Conservation (phyloP, 2,329 filamentous ascomycete genomes). For the Clonostachys chloroleuca region DNA sequence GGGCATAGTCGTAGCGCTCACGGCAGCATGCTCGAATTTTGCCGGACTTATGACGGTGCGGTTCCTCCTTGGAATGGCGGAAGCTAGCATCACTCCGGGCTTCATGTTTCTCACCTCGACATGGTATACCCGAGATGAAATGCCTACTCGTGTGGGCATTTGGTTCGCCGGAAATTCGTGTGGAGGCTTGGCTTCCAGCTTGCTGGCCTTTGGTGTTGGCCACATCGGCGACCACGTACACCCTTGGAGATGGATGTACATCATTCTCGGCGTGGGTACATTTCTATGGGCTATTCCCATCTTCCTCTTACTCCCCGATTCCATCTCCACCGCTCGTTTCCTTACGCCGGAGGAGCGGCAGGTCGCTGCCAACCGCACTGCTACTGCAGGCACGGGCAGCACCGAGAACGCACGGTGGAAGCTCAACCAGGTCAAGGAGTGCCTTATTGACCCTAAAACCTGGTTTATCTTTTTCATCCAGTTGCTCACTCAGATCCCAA, state of each 20-base stretch:
- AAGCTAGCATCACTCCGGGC: constrained; percentile 48
- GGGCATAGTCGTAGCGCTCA: constrained; percentile 39
- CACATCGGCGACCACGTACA: constrained; percentile 41
- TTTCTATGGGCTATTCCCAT: constrained; percentile 46
- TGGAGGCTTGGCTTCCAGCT: constrained; percentile 39
- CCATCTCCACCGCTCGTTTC: constrained; percentile 51
- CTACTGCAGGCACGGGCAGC: constrained; percentile 44
- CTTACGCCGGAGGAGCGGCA: constrained; percentile 46
- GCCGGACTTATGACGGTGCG: constrained; percentile 43
- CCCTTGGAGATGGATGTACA: constrained; percentile 56
- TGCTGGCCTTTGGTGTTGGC: constrained; percentile 51
- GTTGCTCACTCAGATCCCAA: constrained; percentile 53
- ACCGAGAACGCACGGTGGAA: constrained; percentile 43
- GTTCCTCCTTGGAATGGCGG: constrained; percentile 49
- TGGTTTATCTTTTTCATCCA: constrained; percentile 53
- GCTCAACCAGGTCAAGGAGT: constrained; percentile 47
- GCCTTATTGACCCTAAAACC: constrained; percentile 52
- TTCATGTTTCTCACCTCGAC: constrained; percentile 53
- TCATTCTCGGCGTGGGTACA: constrained; percentile 45
- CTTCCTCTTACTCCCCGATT: constrained; percentile 44
- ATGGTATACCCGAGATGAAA: constrained; percentile 53
- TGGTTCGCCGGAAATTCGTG: constrained; percentile 51
- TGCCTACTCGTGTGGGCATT: constrained; percentile 46
- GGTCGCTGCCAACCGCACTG: constrained; percentile 39
- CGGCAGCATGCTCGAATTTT: constrained; percentile 40